Evolutionary conservation across 805 yeast species (phyloP), one percentile per base, ranked within the genome.

Genomic region (Osmozyma mogii): DNA sequence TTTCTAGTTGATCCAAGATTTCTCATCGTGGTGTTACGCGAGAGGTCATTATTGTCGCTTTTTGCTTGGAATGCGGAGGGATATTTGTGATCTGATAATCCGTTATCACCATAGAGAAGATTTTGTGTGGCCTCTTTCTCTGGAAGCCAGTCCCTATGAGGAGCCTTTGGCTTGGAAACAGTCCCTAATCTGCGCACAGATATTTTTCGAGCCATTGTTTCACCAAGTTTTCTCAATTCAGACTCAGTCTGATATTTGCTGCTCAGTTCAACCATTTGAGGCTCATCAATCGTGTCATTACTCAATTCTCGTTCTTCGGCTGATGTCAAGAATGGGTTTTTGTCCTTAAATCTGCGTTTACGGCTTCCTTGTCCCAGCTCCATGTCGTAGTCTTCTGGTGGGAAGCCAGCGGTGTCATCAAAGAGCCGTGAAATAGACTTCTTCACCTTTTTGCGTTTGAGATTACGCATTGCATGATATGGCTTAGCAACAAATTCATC

Each of bases 181-280:
- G 22, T 17, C 29, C 29, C n/a, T 17, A 32, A 24, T 4, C 38
- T 32, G 7, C 65, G 46, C 4, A 57, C 61, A 4, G 66, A 51
- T 4, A 53, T 34, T 19, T 53, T 57, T 26, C 50, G 44, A 1
- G 65, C 49, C 27, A 63, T 43, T 17, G 58, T 47, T 29, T 54
- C 58, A 3, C 69, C 66, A 27, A 63, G 43, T 26, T 45, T 50
- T 20, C 59, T 39, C 22, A 63, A 47, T 37, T 56, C 63, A 17
- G 22, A 13, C 25, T 42, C 46, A 17, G 34, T 42, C 15, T 29
- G 36, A 4, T 17, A 20, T 11, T 24, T 28, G 10, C 27, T 24
- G 14, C 33, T 15, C 16, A 24, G 20, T 9, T 27, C 30, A 14
- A 13, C n/a, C n/a, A n/a, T n/a, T n/a, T n/a, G n/a, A n/a, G n/a